phyloP scores from a whole-genome alignment of 441 rosid species.

The Euphorbia celastroides region DNA sequence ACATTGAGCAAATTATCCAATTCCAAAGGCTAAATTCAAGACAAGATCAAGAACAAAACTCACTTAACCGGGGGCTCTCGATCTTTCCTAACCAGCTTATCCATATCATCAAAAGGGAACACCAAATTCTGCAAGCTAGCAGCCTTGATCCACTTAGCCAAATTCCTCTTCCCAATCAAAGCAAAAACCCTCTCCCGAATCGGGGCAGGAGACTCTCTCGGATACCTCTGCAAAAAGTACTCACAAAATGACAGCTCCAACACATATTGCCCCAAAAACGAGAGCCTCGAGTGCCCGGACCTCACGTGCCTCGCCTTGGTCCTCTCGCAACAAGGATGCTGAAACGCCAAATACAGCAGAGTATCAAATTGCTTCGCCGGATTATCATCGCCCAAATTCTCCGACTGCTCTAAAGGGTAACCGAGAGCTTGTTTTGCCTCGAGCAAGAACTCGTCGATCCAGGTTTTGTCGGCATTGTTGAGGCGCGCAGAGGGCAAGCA shows the following conservation, averaged over 20 bases:
- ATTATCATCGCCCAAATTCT: constrained; percentile 61
- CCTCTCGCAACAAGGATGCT: constrained; percentile 86
- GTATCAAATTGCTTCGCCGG: constrained; percentile 94
- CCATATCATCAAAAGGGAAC: constrained; percentile 90
- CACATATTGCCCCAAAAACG: constrained; percentile 86
- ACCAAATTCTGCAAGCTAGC: constrained; percentile 83
- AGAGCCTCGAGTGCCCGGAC: constrained; percentile 78
- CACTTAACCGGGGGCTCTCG: constrained; percentile 88
- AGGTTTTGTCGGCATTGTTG: constrained; percentile 75
- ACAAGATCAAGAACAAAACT: constrained; percentile 31
- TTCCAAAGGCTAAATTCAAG: background rate
- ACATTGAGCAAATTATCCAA: constrained; percentile 1
- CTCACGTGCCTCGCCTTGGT: constrained; percentile 72
- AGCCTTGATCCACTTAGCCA: constrained; percentile 84
- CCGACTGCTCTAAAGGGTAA: constrained; percentile 68
- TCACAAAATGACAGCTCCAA: constrained; percentile 76
- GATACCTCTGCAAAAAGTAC: constrained; percentile 86
- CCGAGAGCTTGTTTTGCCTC: constrained; percentile 95
- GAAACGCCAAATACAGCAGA: constrained; percentile 75
- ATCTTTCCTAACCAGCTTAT: constrained; percentile 61
- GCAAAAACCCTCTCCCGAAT: constrained; percentile 91
- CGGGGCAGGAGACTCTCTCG: constrained; percentile 83
- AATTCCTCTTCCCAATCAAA: constrained; percentile 85
- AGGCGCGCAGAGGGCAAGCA: constrained; percentile 78
- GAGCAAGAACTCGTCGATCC: constrained; percentile 87